Percentiles rank a stretch among this genome's conserved stretches.
Evolutionary conservation across 2,329 filamentous ascomycete species (phyloP).

Genomic region (Ophiostoma sp.): DNA sequence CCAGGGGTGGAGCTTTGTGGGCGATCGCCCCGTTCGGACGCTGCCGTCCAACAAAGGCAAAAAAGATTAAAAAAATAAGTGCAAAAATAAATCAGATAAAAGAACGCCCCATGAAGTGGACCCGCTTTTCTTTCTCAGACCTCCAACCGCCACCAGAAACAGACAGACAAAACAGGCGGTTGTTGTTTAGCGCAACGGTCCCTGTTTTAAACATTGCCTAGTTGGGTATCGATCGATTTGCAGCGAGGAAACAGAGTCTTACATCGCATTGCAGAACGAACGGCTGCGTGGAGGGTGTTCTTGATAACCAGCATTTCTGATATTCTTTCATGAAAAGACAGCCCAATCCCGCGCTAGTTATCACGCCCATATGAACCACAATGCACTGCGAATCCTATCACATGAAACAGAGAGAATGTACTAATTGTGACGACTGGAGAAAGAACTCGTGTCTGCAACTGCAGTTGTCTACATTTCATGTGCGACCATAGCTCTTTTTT

Average conservation of each 20-base stretch:
- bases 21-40: constrained; percentile 19
- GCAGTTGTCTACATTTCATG: background rate
- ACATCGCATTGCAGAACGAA: background rate
- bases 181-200: background rate
- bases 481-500: background rate
- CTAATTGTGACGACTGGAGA: no score
- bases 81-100: constrained; percentile 15
- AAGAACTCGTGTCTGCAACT: background rate
- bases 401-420: background rate
- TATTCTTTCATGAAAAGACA: background rate
- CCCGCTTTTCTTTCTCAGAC: background rate
- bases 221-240: background rate
- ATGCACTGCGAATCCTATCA: background rate
- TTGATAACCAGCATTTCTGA: background rate
- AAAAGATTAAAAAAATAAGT: background rate
- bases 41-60: constrained; percentile 20
- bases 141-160: background rate
- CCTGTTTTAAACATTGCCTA: background rate
- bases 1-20: background rate
- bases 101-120: background rate
- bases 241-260: background rate
- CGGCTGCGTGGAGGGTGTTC: background rate
- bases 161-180: background rate
- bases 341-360: background rate
- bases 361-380: background rate